These are phyloP conservation scores for Sarcodon aspratus DNA, from an alignment of 768 basidiomycete genomes.

Conservation along the genomic window DNA sequence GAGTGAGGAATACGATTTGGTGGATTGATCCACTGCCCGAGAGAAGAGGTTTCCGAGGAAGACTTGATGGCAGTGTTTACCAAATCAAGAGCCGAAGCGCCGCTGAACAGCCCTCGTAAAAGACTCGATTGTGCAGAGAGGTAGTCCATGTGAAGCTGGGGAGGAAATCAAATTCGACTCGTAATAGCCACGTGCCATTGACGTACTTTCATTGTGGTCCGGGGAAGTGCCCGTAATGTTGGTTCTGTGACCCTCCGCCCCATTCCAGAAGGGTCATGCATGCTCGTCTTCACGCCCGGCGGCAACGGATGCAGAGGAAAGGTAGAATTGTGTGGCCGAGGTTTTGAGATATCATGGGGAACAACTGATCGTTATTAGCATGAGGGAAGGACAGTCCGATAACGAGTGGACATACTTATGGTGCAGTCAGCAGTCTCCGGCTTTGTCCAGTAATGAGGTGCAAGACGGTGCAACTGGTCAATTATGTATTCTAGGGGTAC, in stretches of 20 bases:
- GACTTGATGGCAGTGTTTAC: constrained; percentile 31
- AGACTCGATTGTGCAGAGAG: constrained; percentile 75
- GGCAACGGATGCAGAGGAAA: constrained; percentile 1
- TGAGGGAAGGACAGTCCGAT: neutral
- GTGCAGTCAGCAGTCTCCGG: constrained; percentile 73
- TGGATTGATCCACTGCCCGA: constrained; percentile 22
- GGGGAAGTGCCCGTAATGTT: constrained; percentile 35
- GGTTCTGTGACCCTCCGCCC: constrained; percentile 44
- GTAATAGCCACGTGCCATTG: neutral
- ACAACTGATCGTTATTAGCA: constrained; percentile 22
- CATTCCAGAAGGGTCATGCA: constrained; percentile 29
- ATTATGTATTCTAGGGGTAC: constrained; percentile 68
- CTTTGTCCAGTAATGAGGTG: constrained; percentile 62
- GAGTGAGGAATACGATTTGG: constrained; percentile 48
- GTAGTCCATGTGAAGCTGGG: constrained; percentile 70
- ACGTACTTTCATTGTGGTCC: constrained; percentile 52
- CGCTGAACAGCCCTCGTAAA: constrained; percentile 59
- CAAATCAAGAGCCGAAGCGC: constrained; percentile 50
- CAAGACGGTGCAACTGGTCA: constrained; percentile 55
- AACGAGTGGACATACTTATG: constrained; percentile 33
- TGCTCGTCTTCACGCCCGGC: constrained; percentile 5
- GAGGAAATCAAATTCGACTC: neutral
- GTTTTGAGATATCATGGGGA: constrained; percentile 17
- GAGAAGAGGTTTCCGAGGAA: constrained; percentile 25
- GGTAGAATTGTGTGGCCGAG: constrained; percentile 2